These are phyloP conservation scores for Backusella australiensis DNA, from an alignment of 192 early-diverging fungal species.

Conservation along the genomic window DNA sequence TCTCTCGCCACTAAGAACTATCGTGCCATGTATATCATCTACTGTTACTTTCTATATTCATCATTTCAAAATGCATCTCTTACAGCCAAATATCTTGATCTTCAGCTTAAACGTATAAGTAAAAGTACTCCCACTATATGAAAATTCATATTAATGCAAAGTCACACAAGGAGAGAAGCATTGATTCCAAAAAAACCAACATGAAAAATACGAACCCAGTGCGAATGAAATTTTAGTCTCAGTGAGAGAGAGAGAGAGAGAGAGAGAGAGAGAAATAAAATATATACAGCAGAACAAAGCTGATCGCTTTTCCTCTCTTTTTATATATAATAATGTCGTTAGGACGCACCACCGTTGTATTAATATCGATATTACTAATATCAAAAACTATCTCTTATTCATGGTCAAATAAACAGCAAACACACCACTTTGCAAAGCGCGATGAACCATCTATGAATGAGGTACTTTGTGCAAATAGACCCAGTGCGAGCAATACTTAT, in stretches of 20 bases:
- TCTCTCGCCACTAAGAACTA: no score
- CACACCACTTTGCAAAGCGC: slow-evolving; percentile 3
- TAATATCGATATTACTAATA: slow-evolving; percentile 8
- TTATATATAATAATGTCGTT: slow-evolving; percentile 7
- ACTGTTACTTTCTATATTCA: no score
- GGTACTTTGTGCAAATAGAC: neutral
- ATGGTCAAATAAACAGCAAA: slow-evolving; percentile 7
- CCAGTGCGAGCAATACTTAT: neutral
- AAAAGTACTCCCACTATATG: no score
- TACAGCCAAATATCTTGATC: no score
- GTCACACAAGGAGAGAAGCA: neutral
- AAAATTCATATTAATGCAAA: neutral
- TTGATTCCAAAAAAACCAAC: neutral
- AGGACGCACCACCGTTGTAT: slow-evolving; percentile 13
- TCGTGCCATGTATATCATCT: no score
- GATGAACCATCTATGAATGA: neutral
- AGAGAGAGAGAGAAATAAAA: neutral
- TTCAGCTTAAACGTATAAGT: no score
- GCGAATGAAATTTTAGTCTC: slow-evolving; percentile 4
- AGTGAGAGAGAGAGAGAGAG: neutral
- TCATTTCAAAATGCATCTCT: no score
- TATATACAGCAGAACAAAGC: neutral
- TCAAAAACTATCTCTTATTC: slow-evolving; percentile 12
- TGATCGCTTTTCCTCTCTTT: neutral
- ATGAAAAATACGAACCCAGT: slow-evolving; percentile 1